Evolutionary conservation across 202 grass and related monocot species (phyloP), one percentile per base, ranked within the genome.

Genomic region (Elaeis oleifera): DNA sequence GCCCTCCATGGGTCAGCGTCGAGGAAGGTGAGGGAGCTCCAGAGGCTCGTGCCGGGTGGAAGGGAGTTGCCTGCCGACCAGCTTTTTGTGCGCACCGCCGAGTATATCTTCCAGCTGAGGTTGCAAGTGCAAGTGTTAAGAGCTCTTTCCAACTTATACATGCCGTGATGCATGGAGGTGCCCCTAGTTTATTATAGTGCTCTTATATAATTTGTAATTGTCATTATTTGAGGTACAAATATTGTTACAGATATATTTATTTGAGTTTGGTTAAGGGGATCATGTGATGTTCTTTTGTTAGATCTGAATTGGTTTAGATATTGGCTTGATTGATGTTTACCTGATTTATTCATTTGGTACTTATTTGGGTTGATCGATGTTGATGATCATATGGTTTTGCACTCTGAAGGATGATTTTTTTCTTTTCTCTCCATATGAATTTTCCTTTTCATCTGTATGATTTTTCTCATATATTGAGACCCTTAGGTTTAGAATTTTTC

Each of bases 1-100:
- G 16, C 48, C 5, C 1, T 22, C 1, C 5, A 14, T 18, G 23
- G 44, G 31, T 49, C 72, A 14, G 21, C 90, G 51, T 51, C 59
- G 48, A 78, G 74, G 53, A 96, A 79, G 71, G 81, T 96, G 54
- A 67, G 79, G 53, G 84, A 96, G 76, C 91, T 96, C 22, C 91
- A 83, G 73, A 74, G 84, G 74, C 71, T 96, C 18, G 91, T 96
- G 16, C 91, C 87, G 3, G 87, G 87, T 21, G 64, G 73, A 19
- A 53, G 19, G 27, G 70, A 58, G 11, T 23, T 81, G 74, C 84
- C 79, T 11, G 84, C 87, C 8, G 84, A 74, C 54, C 81, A 76
- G 55, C 79, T 96, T 50, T 73, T 96, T 21, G n/a, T 81, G 57
- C 81, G 67, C 67, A 77, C 91, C n/a, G 79, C 91, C 52, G 81